Conservation (phyloP, 495 filamentous ascomycete species). For the Penicillium arizonense region DNA sequence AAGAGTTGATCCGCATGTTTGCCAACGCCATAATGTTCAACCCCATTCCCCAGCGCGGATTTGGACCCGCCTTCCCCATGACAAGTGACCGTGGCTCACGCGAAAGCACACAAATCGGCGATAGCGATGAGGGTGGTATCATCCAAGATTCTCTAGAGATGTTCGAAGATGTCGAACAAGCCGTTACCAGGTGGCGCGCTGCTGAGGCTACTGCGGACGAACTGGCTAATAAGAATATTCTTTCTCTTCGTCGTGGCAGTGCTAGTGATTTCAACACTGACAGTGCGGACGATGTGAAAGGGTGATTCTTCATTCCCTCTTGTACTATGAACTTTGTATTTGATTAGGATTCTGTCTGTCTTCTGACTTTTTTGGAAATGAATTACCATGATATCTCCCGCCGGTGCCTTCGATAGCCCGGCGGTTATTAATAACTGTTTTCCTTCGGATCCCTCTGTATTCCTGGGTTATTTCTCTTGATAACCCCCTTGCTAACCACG, state of each 20-base stretch:
- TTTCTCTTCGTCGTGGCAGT: slow-evolving; percentile 42
- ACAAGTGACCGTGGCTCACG: slow-evolving; percentile 35
- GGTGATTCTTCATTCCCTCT: slow-evolving; percentile 19
- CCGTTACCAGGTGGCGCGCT: slow-evolving; percentile 56
- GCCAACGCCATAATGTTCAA: slow-evolving; percentile 99
- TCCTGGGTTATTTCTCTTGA: too few relatives aligned
- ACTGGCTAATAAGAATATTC: slow-evolving; percentile 39
- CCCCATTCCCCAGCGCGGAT: slow-evolving; percentile 65
- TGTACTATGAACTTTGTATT: slow-evolving; percentile 24
- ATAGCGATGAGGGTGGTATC: slow-evolving; percentile 72
- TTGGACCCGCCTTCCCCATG: slow-evolving; percentile 60
- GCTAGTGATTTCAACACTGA: slow-evolving; percentile 44
- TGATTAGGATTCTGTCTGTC: slow-evolving; percentile 13
- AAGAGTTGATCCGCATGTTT: slow-evolving; percentile 96
- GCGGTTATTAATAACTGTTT: slow-evolving; percentile 3
- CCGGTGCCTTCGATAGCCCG: slow-evolving; percentile 9
- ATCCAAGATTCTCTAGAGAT: slow-evolving; percentile 81
- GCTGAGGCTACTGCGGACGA: slow-evolving; percentile 52
- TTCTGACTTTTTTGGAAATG: slow-evolving; percentile 4
- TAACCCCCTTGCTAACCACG: too few relatives aligned
- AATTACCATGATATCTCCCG: slow-evolving; percentile 11
- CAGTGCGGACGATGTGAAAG: slow-evolving; percentile 41
- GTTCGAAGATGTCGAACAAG: slow-evolving; percentile 73
- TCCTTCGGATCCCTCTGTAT: background rate
- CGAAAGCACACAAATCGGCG: slow-evolving; percentile 45